phyloP scores from a whole-genome alignment of 148 eudicot genomes.

The Rhododendron simsii region DNA sequence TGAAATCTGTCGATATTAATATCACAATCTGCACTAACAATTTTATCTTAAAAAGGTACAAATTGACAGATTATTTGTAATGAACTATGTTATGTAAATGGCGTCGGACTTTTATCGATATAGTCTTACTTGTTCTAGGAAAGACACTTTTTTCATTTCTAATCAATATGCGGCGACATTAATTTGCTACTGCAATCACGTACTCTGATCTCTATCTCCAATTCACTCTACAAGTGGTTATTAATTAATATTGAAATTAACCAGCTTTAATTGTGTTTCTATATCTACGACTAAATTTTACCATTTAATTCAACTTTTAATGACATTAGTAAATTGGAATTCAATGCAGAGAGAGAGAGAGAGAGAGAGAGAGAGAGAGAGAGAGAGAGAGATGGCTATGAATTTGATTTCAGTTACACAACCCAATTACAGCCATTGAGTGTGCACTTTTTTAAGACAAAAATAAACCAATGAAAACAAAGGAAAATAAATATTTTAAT shows the following conservation, averaged over 20 bases:
- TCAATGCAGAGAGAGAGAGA: background rate
- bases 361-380: constrained; percentile 9
- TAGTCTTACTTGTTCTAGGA: background rate
- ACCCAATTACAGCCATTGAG: constrained; percentile 3
- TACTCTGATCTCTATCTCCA: background rate
- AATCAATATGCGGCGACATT: background rate
- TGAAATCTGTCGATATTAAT: background rate
- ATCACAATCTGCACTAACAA: background rate
- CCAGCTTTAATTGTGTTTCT: constrained; percentile 9
- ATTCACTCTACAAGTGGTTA: background rate
- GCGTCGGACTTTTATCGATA: no score
- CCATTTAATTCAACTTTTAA: constrained; percentile 11
- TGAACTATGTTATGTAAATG: no score
- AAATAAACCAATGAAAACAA: background rate
- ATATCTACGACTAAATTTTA: constrained; percentile 10
- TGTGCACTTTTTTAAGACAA: background rate
- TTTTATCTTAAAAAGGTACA: background rate
- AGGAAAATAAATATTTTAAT: background rate
- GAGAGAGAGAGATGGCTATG: constrained; percentile 11
- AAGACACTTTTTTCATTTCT: background rate
- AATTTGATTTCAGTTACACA: constrained; percentile 6
- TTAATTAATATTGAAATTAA: constrained; percentile 7
- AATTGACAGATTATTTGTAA: no score
- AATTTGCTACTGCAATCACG: background rate
- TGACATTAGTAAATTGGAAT: background rate